Conservation (phyloP, 2,329 filamentous ascomycete genomes). For the Aureobasidium vineae region DNA sequence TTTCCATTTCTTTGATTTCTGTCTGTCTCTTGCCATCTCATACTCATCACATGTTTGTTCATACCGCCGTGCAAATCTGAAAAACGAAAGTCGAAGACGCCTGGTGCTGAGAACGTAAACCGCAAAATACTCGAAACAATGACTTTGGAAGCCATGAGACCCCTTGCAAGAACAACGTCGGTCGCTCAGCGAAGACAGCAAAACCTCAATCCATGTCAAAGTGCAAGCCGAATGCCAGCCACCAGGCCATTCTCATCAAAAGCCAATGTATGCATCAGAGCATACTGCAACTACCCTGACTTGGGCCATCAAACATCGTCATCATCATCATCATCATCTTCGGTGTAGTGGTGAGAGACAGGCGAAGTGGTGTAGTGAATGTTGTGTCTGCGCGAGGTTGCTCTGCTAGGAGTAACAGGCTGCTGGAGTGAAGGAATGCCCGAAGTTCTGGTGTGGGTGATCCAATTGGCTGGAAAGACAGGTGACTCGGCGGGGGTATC, state of each 20-base stretch:
- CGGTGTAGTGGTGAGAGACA: background rate
- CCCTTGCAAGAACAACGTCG: background rate
- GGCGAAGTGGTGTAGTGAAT: conserved; percentile 5
- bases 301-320: background rate
- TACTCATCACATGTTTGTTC: background rate
- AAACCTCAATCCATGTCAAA: background rate
- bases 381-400: background rate
- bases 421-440: background rate
- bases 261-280: conserved; percentile 1
- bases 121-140: background rate
- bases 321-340: background rate
- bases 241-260: background rate
- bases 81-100: background rate
- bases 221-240: background rate
- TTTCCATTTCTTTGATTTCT: background rate
- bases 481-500: background rate
- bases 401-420: background rate
- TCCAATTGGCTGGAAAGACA: conserved; percentile 3
- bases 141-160: background rate
- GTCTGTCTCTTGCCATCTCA: background rate
- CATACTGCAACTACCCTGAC: background rate
- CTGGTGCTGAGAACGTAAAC: background rate
- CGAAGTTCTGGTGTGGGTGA: background rate
- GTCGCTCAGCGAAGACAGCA: background rate
- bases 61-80: background rate